Evolutionary conservation across 768 basidiomycete genomes (phyloP), one percentile per base, ranked within the genome.

Genomic region (Dacryopinax primogenitus): DNA sequence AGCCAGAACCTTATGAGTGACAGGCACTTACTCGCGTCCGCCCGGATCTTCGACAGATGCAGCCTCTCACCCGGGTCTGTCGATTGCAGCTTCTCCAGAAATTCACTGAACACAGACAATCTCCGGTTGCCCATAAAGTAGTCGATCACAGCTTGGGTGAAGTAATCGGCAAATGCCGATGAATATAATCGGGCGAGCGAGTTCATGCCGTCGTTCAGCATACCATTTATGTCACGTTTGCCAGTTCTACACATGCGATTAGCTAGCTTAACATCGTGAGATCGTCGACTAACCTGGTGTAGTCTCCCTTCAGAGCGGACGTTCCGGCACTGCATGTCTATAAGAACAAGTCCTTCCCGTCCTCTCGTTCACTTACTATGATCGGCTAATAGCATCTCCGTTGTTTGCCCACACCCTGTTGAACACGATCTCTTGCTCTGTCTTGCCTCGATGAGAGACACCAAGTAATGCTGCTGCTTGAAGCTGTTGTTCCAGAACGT

Each of bases 331-430:
- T 92, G 68, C 35, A 65, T 41, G 36, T 74, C 73, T 62, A 71
- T 36, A 67, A 63, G 65, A 26, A 41, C 18, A 30, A 68, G 47
- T 63, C 61, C 15, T 47, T 63, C 67, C n/a, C 62, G 30, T 9
- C 28, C 36, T 23, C 26, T 18, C 34, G 44, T 68, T 47, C 1
- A 79, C 86, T 72, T 72, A 90, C 88, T 90, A 92, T 64, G 87
- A 87, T 64, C 88, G 82, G 73, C 90, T 93, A 66, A 96, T 90
- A 3, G 91, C 88, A 73, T 99, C 96, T 0, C 96, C 96, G 69
- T 98, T 98, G 72, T 98, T 96, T 1, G 96, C 96, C 96, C 96
- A 99, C 18, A 92, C 90, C 90, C 66, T 84, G 68, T 91, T 94
- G 73, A 94, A 90, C 18, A 84, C 81, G 18, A 83, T 69, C 69